Evolutionary conservation across 2,329 filamentous ascomycete genomes (phyloP).

Genomic region (Xylaria sp.): DNA sequence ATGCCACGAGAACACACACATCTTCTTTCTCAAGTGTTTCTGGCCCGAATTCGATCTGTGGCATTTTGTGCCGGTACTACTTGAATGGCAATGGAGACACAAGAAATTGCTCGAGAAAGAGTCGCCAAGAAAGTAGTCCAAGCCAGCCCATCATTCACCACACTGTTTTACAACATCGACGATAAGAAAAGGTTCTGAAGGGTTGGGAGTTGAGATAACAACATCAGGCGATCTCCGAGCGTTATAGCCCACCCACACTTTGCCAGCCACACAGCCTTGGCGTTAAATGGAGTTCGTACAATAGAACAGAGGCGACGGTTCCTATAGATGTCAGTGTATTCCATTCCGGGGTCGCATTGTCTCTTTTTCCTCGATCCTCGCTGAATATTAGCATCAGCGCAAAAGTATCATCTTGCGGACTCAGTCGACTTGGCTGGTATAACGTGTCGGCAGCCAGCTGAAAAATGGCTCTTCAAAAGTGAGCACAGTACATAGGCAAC

Average conservation of each 20-base stretch:
- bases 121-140: slow-evolving; percentile 52
- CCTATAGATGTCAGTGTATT: not conserved
- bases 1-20: slow-evolving; percentile 89
- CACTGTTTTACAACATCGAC: slow-evolving; percentile 1
- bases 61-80: slow-evolving; percentile 89
- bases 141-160: not conserved
- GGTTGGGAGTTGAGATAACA: slow-evolving; percentile 8
- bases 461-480: not conserved
- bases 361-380: not conserved
- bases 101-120: slow-evolving; percentile 69
- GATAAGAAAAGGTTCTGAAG: slow-evolving; percentile 1
- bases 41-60: slow-evolving; percentile 98
- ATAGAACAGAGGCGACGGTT: slow-evolving; percentile 11
- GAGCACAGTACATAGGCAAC: not conserved
- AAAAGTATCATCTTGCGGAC: not conserved
- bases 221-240: not conserved
- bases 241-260: slow-evolving; percentile 12
- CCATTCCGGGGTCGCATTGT: slow-evolving; percentile 5
- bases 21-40: slow-evolving; percentile 90
- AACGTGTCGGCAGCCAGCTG: not conserved
- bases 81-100: slow-evolving; percentile 85
- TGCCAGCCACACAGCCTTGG: slow-evolving; percentile 11
- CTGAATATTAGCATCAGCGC: not conserved
- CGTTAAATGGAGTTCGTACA: not conserved
- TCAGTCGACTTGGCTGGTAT: not conserved